Evolutionary conservation across 257 asterid species (phyloP), one percentile per base, ranked within the genome.

Genomic region (Misopates orontium): DNA sequence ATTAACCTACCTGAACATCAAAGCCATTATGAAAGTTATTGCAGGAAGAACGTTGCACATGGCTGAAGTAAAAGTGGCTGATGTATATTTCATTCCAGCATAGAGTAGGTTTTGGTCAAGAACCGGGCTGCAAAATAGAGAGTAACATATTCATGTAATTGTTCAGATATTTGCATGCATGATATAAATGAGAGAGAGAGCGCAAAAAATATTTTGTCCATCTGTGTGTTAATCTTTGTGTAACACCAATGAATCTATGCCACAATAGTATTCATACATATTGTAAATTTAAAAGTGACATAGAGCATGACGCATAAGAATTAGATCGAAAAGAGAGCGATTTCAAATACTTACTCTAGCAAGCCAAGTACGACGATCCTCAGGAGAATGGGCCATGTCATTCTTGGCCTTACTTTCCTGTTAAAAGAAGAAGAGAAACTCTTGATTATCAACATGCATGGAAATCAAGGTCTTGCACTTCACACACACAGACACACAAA

Each of bases 11-110:
- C 83, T 69, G 56, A 80, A 59, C 1, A 77, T 45, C 85, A 81
- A 77, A 18, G 83, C 83, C 24, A 80, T 13, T 12, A 80, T 18
- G 52, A 80, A 80, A 18, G 95, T 87, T 15, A 87, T 36, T 25
- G 91, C 97, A 8, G 97, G 97, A 3, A 87, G 72, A 67, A 85
- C 73, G 61, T 89, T 89, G 74, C 85, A 75, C 86, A 89, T 75
- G 0, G 95, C 85, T 23, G 85, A 45, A 5, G 89, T 74, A 59
- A 79, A 80, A 51, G 89, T 87, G 6, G 97, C 84, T 3, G 91
- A 40, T 5, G 95, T 78, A 10, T 73, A 82, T n/a, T 71, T 82
- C 88, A 89, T 73, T 16, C 94, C 97, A 20, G 77, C 81, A 18
- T 79, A 89, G 75, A 76, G 87, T 57, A 84, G 25, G 65, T 89